phyloP scores from a whole-genome alignment of 139 green algal species.

The Parachlorella kessleri region DNA sequence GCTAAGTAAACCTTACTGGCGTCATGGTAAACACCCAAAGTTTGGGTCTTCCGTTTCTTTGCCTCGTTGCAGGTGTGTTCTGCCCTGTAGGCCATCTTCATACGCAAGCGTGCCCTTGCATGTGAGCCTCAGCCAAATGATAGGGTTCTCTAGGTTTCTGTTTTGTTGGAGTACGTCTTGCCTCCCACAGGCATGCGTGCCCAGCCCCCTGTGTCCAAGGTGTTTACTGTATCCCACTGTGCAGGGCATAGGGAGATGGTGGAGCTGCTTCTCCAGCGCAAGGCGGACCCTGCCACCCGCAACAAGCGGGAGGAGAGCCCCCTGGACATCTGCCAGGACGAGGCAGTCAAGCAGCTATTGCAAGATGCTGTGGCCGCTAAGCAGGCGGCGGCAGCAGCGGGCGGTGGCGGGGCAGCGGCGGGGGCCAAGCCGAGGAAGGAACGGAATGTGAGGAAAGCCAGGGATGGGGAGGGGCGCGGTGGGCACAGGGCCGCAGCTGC shows the following conservation, averaged over 20 bases:
- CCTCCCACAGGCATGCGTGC: too few relatives aligned
- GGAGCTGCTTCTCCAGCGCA: conserved; percentile 63
- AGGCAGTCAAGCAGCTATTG: conserved; percentile 30
- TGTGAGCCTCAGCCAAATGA: too few relatives aligned
- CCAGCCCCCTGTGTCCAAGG: too few relatives aligned
- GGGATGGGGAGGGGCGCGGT: neutral
- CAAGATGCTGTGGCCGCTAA: conserved; percentile 1
- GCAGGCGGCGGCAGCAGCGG: conserved; percentile 11
- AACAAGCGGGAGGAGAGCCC: conserved; percentile 61
- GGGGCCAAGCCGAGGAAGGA: conserved; percentile 20
- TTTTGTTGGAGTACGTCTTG: too few relatives aligned
- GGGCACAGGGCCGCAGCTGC: neutral
- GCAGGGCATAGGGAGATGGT: conserved; percentile 60
- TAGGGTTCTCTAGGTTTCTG: too few relatives aligned
- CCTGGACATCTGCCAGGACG: conserved; percentile 42
- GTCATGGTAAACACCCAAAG: too few relatives aligned
- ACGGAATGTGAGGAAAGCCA: conserved; percentile 6
- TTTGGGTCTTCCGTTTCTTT: too few relatives aligned
- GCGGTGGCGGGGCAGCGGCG: neutral
- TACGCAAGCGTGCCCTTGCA: too few relatives aligned
- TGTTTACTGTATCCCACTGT: too few relatives aligned
- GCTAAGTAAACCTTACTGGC: too few relatives aligned
- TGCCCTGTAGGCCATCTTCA: too few relatives aligned
- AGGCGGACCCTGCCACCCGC: conserved; percentile 54
- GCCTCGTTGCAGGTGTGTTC: too few relatives aligned